Percentiles rank a stretch among this genome's conserved stretches.
These are phyloP conservation scores for Calonectria pauciramosa DNA, from an alignment of 2,329 filamentous ascomycete genomes.

Conservation along the genomic window DNA sequence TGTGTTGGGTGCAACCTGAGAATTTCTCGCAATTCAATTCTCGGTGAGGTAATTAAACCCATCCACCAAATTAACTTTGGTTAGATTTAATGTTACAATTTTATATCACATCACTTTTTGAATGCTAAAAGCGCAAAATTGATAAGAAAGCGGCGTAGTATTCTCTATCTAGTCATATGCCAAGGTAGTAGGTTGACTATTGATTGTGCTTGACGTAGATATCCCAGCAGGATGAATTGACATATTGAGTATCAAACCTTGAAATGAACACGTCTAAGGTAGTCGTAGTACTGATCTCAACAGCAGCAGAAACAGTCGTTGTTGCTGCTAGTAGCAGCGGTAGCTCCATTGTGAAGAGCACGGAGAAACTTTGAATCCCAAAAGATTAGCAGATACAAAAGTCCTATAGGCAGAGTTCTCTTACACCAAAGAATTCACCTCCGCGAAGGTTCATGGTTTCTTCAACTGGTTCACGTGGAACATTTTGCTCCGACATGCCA, in stretches of 20 bases:
- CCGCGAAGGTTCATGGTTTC: not conserved
- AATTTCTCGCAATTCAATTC: not conserved
- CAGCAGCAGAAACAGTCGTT: not conserved
- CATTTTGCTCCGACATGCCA: not conserved
- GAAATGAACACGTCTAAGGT: not conserved
- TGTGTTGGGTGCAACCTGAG: not conserved
- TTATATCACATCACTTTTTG: not conserved
- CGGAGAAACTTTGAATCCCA: not conserved
- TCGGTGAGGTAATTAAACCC: not conserved
- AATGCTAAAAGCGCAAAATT: not conserved
- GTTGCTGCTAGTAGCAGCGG: not conserved
- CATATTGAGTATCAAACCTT: not conserved
- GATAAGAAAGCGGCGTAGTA: not conserved
- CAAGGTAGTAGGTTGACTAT: not conserved
- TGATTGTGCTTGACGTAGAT: not conserved
- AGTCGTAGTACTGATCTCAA: not conserved
- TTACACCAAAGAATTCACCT: not conserved
- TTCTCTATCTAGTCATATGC: not conserved
- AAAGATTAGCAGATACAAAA: not conserved
- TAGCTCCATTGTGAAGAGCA: not conserved
- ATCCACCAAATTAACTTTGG: not conserved
- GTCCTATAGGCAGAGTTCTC: not conserved
- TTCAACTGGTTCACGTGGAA: not conserved
- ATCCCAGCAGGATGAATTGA: not conserved
- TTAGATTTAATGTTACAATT: not conserved